Base-by-base conservation (phyloP, 192 early-diverging fungal species). In the Backusella westeae region DNA sequence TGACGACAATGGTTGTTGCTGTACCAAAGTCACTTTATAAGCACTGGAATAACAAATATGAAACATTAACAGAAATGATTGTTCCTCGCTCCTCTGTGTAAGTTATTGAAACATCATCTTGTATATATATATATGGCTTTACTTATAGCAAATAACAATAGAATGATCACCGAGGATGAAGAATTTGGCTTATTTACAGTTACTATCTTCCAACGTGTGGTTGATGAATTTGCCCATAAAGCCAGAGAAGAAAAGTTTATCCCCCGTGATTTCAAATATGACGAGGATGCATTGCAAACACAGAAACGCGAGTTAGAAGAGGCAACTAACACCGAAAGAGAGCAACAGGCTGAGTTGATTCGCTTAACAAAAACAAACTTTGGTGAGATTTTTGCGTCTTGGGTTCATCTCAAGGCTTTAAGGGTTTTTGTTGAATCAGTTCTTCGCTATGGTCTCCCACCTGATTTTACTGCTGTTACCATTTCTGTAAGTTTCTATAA, bases 371-470 rank as follows among this genome's bases (percentile, higher is more conserved):
- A 92, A 85, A 94, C 95, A 34, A 96, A 96, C 83, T 99, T 99
- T 83, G 91, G 96, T 32, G 98, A 99, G 78, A 91, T 94, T 0
- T 96, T 96, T 76, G 80, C 93, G 6, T 93, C 94, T 44, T 99
- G 96, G 94, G 87, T 98, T 44, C 98, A 99, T 78, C 79, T 98
- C 75, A 99, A 99, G 84, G 93, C 93, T 1, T 83, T 99, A 39
- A 90, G 97, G 9, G 91, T 98, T 19, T 99, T 96, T 88, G 96
- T 99, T 34, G 98, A 99, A 81, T 97, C 94, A 14, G 89, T 99
- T 10, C 82, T 99, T 75, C 96, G 98, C 65, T 98, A 99, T 80
- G 98, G 98, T 29, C 87, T 99, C 17, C 97, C 98, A 15, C 96
- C 97, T 38, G 94, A 99, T 80, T 99, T 99, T 78, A 80, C 91